A percentile compares a stretch with the other conserved stretches of the same genome.
Evolutionary conservation across 2,329 filamentous ascomycete genomes (phyloP).

Genomic region (Fusarium ambrosium): DNA sequence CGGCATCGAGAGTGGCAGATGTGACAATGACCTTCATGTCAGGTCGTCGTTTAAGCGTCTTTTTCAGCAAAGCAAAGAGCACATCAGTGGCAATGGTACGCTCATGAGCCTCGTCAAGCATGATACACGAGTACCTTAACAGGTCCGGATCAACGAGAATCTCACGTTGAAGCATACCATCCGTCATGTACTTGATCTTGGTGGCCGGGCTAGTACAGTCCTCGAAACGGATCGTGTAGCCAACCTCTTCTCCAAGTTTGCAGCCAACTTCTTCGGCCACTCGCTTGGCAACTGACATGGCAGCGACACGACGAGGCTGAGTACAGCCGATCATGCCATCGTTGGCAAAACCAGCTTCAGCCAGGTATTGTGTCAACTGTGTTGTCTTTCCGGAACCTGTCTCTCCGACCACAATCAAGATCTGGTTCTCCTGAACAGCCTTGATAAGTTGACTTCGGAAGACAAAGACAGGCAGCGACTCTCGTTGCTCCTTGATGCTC

Average conservation of each 20-base stretch:
- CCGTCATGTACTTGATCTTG: constrained; percentile 99
- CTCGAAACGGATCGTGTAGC: constrained; percentile 98
- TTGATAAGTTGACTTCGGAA: constrained; percentile 91
- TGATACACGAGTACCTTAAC: constrained; percentile 93
- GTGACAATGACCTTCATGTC: constrained; percentile 97
- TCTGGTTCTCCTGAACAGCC: constrained; percentile 87
- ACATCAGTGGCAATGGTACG: constrained; percentile 97
- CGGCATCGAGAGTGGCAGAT: constrained; percentile 94
- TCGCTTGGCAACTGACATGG: constrained; percentile 97
- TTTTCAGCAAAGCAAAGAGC: constrained; percentile 93
- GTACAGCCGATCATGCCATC: constrained; percentile 94
- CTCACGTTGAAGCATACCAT: constrained; percentile 97
- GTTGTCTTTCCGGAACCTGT: constrained; percentile 98
- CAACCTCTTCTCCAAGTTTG: constrained; percentile 89
- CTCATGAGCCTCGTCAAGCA: constrained; percentile 98
- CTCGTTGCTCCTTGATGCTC: constrained; percentile 95
- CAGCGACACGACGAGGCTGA: constrained; percentile 95
- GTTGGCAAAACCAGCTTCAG: constrained; percentile 90
- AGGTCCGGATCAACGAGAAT: constrained; percentile 93
- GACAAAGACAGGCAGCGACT: constrained; percentile 88
- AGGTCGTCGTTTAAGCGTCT: constrained; percentile 85
- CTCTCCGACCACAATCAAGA: constrained; percentile 96
- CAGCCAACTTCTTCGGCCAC: constrained; percentile 97
- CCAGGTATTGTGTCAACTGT: constrained; percentile 94
- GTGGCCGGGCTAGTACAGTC: constrained; percentile 90